These are phyloP conservation scores for Biscogniauxia sp. DNA, from an alignment of 2,329 filamentous ascomycete genomes.

Conservation along the genomic window DNA sequence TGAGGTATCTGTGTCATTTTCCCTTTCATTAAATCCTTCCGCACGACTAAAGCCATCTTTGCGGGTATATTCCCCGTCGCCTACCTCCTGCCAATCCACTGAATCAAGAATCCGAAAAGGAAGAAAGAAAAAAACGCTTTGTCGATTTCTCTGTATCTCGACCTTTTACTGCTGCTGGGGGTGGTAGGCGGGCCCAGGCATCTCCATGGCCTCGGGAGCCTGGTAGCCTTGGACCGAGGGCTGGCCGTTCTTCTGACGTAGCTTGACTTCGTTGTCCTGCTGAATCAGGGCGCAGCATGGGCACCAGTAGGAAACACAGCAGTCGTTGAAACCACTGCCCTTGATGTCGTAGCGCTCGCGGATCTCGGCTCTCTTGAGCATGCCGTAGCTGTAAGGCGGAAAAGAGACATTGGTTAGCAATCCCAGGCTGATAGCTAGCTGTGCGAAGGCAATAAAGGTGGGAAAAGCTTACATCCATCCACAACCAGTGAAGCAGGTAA, in stretches of 20 bases:
- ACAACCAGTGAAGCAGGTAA: constrained; percentile 27
- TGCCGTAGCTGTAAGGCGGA: constrained; percentile 37
- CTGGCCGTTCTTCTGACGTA: constrained; percentile 21
- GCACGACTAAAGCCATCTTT: no score
- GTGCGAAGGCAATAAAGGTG: not conserved
- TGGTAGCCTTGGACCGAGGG: constrained; percentile 32
- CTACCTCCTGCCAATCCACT: no score
- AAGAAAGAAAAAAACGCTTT: no score
- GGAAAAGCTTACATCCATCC: constrained; percentile 30
- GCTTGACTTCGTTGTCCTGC: constrained; percentile 42
- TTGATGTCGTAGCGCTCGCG: constrained; percentile 44
- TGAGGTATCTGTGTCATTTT: no score
- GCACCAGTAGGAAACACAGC: constrained; percentile 42
- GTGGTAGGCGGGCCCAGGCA: constrained; percentile 24
- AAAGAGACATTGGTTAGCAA: constrained; percentile 19
- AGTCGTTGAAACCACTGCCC: constrained; percentile 41
- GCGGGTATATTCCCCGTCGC: no score
- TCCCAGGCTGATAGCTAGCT: not conserved
- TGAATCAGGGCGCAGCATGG: constrained; percentile 46
- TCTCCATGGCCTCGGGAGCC: constrained; percentile 31
- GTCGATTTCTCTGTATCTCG: no score
- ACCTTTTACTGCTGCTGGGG: not conserved
- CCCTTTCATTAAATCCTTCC: no score
- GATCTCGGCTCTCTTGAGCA: constrained; percentile 43
- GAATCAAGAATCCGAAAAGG: no score